Percentiles rank a stretch among this genome's conserved stretches.
phyloP scores from a whole-genome alignment of 345 rosid species.

The Salix koriyanagi region DNA sequence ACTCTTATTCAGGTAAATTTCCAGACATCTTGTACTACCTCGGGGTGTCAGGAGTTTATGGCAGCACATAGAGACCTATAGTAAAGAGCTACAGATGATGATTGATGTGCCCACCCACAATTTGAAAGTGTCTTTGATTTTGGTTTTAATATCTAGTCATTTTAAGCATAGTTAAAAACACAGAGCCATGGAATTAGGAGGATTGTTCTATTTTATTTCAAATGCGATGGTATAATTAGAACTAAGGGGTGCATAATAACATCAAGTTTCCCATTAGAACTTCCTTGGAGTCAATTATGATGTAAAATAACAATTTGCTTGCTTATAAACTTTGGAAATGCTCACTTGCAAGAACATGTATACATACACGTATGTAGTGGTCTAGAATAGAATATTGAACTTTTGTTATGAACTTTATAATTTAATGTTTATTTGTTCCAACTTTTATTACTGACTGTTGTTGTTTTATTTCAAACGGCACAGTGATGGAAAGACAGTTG shows the following conservation, averaged over 20 bases:
- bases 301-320: background rate
- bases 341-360: background rate
- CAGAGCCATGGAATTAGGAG: no score
- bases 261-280: background rate
- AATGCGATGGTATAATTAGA: background rate
- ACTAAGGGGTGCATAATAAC: background rate
- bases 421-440: slow-evolving; percentile 12
- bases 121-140: background rate
- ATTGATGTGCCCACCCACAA: background rate
- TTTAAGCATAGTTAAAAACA: no score
- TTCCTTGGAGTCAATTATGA: background rate
- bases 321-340: background rate
- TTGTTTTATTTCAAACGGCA: slow-evolving; percentile 36
- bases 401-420: background rate
- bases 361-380: background rate
- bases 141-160: background rate
- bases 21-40: slow-evolving; percentile 2
- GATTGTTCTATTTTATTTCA: background rate
- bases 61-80: background rate
- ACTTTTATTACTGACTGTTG: slow-evolving; percentile 31
- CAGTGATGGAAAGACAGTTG: slow-evolving; percentile 99
- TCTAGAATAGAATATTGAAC: background rate
- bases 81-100: background rate
- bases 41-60: background rate
- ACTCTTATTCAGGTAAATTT: slow-evolving; percentile 81